Base-by-base conservation (phyloP, 164 flowering plant genomes). In the Chimonanthus praecox region DNA sequence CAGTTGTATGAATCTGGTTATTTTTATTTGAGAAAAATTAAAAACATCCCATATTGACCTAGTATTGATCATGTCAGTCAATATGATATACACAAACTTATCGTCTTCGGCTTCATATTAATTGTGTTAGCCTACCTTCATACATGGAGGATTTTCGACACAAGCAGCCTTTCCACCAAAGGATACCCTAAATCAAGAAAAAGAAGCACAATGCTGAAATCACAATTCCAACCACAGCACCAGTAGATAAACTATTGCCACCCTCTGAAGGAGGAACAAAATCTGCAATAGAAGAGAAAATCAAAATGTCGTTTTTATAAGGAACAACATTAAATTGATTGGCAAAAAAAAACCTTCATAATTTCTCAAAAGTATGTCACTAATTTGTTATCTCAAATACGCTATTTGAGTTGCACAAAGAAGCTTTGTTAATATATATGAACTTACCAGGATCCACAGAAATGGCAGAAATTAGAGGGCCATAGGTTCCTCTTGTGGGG, bases 161-260 rank as follows among this genome's bases (percentile, higher is more conserved):
- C 3, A 78, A 68, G 73, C 80, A 85, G 49, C 84, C 78, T 69
- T 77, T 82, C 88, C 87, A 79, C 88, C 87, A 84, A 51, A 88
- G 80, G 21, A 85, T 67, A 65, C 79, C 85, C 58, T 78, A 6
- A 72, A 80, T 21, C 47, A 82, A 45, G 58, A 76, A 63, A 71
- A 76, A 15, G 18, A 76, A 16, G 50, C 60, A 61, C 5, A 72
- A 60, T 16, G 71, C 79, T 7, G 72, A 80, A 66, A 63, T 74
- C 64, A 82, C 81, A 58, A 85, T 84, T 33, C 82, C 88, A n/a
- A 74, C 78, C 47, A 82, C 76, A 33, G 72, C 75, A 8, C 82
- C 84, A 6, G 61, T 78, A 58, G 85, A 78, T 50, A 83, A 51
- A 20, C 67, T 71, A 45, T 78, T 81, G 71, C 72, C n/a, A 20